Base-by-base conservation (phyloP, 2,329 filamentous ascomycete genomes). In the Alternaria viburni region DNA sequence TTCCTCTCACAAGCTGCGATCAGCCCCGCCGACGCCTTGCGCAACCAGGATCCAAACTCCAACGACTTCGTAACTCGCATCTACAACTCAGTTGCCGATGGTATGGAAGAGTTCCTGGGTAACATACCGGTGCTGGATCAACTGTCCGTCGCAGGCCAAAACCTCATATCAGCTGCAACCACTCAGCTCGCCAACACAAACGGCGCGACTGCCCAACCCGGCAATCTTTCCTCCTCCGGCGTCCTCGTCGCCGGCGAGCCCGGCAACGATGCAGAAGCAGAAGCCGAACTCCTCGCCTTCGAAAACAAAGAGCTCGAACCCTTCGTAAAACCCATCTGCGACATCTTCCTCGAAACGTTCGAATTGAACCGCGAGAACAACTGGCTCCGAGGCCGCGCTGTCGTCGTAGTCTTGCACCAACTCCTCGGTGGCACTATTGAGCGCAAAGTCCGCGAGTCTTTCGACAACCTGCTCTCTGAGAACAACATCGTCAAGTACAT, bases 311-410 rank as follows among this genome's bases (percentile, higher is more conserved):
- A 97, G 72, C 85, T 93, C 3, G 93, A 97, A 76, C 96, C 96
- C 1, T 98, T 99, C 74, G 96, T 99, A 73, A 99, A 97, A 78
- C 96, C 96, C 5, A 97, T 99, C 65, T 97, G 94, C 80, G 96
- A 99, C 79, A 90, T 99, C 64, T 99, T 99, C 81, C 87, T 99
- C 15, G 96, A 99, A 77, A 88, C 93, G 0, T 99, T 99, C 75
- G 94, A 97, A 75, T 86, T 99, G 43, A 97, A 97, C 79, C 90
- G 91, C 64, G 94, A 95, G 44, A 97, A 96, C 80, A 98, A 97
- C 79, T 99, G 96, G 96, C 88, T 99, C 5, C 91, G 96, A 44
- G 96, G 96, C 1, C 90, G 96, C 21, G 96, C 96, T 0, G 96
- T 98, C 2, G 95, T 99, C 5, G 93, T 99, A 10, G 95, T 99